These are phyloP conservation scores for Gliomastix tumulicola DNA, from an alignment of 2,329 filamentous ascomycete species.

Conservation along the genomic window DNA sequence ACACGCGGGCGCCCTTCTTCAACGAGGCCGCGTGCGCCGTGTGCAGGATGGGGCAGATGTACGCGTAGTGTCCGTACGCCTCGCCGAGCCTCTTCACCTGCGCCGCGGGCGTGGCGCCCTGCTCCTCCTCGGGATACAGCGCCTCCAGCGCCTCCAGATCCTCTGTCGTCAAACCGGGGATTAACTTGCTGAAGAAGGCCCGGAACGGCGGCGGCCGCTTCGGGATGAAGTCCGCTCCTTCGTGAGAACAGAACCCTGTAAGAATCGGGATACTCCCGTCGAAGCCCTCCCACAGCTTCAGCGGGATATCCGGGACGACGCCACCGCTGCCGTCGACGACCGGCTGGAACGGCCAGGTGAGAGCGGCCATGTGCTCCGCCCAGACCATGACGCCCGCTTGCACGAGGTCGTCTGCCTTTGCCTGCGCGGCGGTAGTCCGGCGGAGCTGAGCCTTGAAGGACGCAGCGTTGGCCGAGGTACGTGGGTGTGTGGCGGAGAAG, in stretches of 20 bases:
- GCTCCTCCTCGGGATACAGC: constrained; percentile 55
- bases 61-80: constrained; percentile 58
- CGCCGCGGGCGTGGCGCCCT: constrained; percentile 23
- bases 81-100: constrained; percentile 41
- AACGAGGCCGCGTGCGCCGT: constrained; percentile 36
- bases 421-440: background rate
- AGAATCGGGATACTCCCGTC: constrained; percentile 34
- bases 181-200: constrained; percentile 52
- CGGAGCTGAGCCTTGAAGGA: constrained; percentile 25
- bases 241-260: constrained; percentile 65
- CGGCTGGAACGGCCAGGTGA: constrained; percentile 60
- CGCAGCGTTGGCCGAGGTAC: constrained; percentile 48
- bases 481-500: constrained; percentile 43
- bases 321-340: constrained; percentile 51
- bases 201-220: constrained; percentile 41
- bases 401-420: constrained; percentile 35
- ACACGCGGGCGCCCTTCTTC: constrained; percentile 23
- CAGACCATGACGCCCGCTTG: constrained; percentile 37
- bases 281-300: constrained; percentile 47
- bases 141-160: constrained; percentile 49
- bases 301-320: constrained; percentile 49
- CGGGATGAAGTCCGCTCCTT: constrained; percentile 60
- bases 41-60: constrained; percentile 57
- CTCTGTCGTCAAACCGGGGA: constrained; percentile 44
- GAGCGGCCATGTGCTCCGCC: constrained; percentile 28